Evolutionary conservation across 164 flowering plant species (phyloP).

Genomic region (Sedum album): DNA sequence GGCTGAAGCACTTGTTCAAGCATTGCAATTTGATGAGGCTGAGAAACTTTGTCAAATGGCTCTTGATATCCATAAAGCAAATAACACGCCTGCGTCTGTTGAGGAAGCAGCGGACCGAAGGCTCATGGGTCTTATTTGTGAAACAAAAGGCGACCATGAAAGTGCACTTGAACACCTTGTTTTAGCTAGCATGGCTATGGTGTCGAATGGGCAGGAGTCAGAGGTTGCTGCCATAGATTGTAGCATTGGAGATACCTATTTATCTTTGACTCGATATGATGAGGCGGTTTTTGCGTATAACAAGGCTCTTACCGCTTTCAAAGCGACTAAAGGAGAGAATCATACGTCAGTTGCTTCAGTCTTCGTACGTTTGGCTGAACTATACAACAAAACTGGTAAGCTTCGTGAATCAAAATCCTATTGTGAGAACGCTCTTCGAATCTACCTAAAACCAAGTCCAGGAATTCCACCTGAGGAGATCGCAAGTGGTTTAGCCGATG

Average conservation of each 20-base stretch:
- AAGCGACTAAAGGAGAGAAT: conserved; percentile 29
- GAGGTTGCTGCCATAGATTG: conserved; percentile 41
- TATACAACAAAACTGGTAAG: conserved; percentile 32
- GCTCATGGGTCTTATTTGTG: too few species aligned
- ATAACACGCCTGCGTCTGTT: conserved; percentile 58
- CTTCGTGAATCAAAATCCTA: conserved; percentile 33
- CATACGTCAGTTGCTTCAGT: conserved; percentile 36
- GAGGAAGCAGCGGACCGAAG: conserved; percentile 95
- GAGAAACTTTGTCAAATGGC: conserved; percentile 86
- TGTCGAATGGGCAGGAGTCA: conserved; percentile 30
- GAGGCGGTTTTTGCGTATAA: conserved; percentile 37
- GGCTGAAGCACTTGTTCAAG: too few species aligned
- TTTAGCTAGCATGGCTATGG: conserved; percentile 38
- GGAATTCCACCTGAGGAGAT: conserved; percentile 28
- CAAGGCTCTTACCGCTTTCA: conserved; percentile 35
- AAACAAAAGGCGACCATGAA: conserved; percentile 89
- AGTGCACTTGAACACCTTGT: conserved; percentile 85
- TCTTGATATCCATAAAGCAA: conserved; percentile 75
- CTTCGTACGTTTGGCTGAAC: conserved; percentile 31
- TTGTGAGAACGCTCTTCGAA: conserved; percentile 36
- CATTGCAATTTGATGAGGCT: too few species aligned
- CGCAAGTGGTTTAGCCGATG: conserved; percentile 27
- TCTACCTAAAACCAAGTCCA: conserved; percentile 26
- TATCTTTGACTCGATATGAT: conserved; percentile 26
- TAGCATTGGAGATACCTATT: conserved; percentile 63